phyloP scores from a whole-genome alignment of 2,329 filamentous ascomycete species.

The Colletotrichum limetticola region DNA sequence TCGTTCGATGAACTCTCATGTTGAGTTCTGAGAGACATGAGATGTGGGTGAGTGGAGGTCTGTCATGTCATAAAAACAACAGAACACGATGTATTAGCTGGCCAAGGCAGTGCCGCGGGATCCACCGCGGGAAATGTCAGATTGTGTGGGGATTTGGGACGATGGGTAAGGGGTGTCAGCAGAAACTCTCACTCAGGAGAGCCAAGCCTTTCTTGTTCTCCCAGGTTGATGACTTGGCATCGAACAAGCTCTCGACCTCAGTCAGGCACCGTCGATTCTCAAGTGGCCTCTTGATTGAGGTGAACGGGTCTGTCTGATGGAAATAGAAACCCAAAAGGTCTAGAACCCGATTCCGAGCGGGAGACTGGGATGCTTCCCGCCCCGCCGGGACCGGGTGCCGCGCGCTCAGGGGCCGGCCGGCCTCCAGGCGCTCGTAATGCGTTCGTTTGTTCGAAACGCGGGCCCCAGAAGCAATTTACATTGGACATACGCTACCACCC shows the following conservation, averaged over 20 bases:
- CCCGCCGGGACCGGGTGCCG: conserved; percentile 16
- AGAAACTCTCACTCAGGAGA: background rate
- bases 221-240: background rate
- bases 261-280: too few relatives aligned
- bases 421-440: background rate
- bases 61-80: background rate
- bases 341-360: conserved; percentile 1
- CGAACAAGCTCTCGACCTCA: too few relatives aligned
- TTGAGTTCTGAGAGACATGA: background rate
- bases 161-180: background rate
- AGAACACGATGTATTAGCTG: background rate
- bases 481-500: conserved; percentile 6
- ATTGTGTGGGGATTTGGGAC: conserved; percentile 1
- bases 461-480: conserved; percentile 23
- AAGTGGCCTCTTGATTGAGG: too few relatives aligned
- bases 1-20: background rate
- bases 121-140: background rate
- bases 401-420: background rate
- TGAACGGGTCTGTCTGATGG: background rate
- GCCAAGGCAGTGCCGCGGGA: background rate
- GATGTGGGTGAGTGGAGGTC: background rate
- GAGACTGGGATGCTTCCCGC: background rate
- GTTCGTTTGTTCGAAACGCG: conserved; percentile 29
- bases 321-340: background rate
- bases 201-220: background rate